These are phyloP conservation scores for Novakomyces olei DNA, from an alignment of 805 yeast species.

Conservation along the genomic window DNA sequence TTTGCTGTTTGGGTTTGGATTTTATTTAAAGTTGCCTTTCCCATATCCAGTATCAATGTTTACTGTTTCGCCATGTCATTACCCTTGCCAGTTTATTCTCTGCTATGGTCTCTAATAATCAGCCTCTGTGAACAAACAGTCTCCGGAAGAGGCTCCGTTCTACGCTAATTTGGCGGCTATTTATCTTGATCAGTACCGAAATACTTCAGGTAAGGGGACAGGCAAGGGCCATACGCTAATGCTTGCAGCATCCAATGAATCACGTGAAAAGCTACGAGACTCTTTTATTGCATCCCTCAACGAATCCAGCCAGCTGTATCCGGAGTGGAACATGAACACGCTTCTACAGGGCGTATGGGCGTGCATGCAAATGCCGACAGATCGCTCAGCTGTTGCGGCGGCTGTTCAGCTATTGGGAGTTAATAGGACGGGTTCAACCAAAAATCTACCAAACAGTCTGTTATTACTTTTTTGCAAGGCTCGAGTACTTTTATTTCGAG, in stretches of 20 bases:
- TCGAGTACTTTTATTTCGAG: conserved; percentile 48
- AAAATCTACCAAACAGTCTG: too few species aligned
- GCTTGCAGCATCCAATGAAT: too few species aligned
- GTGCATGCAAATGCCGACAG: not conserved
- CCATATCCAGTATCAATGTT: too few species aligned
- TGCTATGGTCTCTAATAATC: not conserved
- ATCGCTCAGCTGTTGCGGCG: conserved; percentile 34
- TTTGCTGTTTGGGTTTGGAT: too few species aligned
- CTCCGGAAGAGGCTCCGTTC: conserved; percentile 30
- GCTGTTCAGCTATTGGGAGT: conserved; percentile 33
- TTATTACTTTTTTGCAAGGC: conserved; percentile 73
- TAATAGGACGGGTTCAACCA: conserved; percentile 32
- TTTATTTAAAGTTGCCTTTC: too few species aligned
- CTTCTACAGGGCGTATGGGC: conserved; percentile 30
- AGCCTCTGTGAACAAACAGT: conserved; percentile 12
- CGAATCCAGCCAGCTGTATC: conserved; percentile 27
- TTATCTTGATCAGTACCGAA: conserved; percentile 16
- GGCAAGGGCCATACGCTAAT: conserved; percentile 5
- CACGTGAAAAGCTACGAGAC: conserved; percentile 2
- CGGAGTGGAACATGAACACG: conserved; percentile 26
- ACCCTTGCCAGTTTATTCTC: not conserved
- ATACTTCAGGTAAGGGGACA: conserved; percentile 11
- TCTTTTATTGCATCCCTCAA: conserved; percentile 3
- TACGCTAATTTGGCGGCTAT: conserved; percentile 57
- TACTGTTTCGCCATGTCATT: not conserved